Conservation (phyloP, 1,284 basidiomycete species). For the Omphalotus olearius region DNA sequence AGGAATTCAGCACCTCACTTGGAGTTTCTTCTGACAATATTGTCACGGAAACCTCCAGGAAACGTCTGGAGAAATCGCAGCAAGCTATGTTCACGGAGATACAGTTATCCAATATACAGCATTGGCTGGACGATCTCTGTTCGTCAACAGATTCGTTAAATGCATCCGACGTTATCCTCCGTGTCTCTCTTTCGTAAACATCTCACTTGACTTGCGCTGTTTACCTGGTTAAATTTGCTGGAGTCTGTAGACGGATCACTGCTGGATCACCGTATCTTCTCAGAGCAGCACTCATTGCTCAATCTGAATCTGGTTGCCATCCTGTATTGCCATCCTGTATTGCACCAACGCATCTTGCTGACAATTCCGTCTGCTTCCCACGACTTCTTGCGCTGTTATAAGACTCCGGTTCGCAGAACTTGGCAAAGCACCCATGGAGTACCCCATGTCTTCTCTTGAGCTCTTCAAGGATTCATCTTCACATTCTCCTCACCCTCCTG, state of each 20-base stretch:
- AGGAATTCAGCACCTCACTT: not conserved
- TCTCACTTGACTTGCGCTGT: not conserved
- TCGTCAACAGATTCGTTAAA: not conserved
- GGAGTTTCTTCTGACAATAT: not conserved
- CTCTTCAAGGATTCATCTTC: not conserved
- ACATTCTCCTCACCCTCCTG: not conserved
- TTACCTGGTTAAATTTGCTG: not conserved
- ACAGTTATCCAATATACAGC: too few relatives aligned
- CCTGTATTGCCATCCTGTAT: not conserved
- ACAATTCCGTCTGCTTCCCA: not conserved
- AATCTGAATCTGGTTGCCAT: not conserved
- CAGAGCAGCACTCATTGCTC: not conserved
- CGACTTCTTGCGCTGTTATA: too few relatives aligned
- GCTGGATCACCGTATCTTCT: not conserved
- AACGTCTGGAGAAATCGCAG: too few relatives aligned
- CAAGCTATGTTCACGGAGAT: too few relatives aligned
- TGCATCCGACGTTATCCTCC: too few relatives aligned
- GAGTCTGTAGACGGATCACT: not conserved
- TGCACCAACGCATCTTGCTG: not conserved
- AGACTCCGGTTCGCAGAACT: too few relatives aligned
- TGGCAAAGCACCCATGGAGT: too few relatives aligned
- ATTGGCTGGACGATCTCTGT: too few relatives aligned
- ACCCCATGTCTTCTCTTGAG: constrained; percentile 2
- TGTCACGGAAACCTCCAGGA: too few relatives aligned
- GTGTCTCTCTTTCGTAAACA: constrained; percentile 1